Evolutionary conservation across 2,329 filamentous ascomycete species (phyloP), one percentile per base, ranked within the genome.

Genomic region (Botrytis pseudocinerea): DNA sequence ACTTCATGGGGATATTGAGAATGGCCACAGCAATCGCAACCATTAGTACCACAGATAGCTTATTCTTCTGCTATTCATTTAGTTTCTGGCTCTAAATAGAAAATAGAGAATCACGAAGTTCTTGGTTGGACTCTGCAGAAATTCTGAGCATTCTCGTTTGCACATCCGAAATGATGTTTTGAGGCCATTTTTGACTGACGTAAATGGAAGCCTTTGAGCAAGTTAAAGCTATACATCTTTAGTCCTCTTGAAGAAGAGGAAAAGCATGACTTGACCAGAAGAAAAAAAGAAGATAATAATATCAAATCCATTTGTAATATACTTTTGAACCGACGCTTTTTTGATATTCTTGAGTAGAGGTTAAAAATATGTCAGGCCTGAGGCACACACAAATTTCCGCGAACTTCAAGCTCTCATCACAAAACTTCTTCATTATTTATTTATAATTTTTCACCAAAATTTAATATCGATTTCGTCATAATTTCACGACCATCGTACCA

Each of bases 11-110:
- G 5, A 28, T 16, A 40, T 32, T 12, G 8, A 28, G 32, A 54
- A 40, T 2, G n/a, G 40, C 22, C 32, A 28, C 48, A n/a, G 2
- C 7, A 20, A 54, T 38, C 4, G n/a, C 2, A 38, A 20, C 7
- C 1, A 10, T 51, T 1, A 2, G 22, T 1, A 28, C 18, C 20
- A 12, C 0, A 20, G 7, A 1, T 10, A 16, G 20, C 7, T 12
- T 7, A 22, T 3, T 5, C 18, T 57, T 9, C 38, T 16, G 32
- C 14, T 42, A 5, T 1, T 4, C 0, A 32, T 35, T 6, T n/a
- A 7, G 48, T 6, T 28, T 5, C 20, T 12, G 4, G n/a, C 18
- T 28, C n/a, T 16, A n/a, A 68, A 28, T 3, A 68, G 46, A 57
- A 28, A 20, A 7, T 28, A 28, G 32, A 2, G 25, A 5, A n/a